A percentile compares a stretch with the other conserved stretches of the same genome.
Conservation (phyloP, 176 grass and related monocot species). For the Saccharum spontaneum region DNA sequence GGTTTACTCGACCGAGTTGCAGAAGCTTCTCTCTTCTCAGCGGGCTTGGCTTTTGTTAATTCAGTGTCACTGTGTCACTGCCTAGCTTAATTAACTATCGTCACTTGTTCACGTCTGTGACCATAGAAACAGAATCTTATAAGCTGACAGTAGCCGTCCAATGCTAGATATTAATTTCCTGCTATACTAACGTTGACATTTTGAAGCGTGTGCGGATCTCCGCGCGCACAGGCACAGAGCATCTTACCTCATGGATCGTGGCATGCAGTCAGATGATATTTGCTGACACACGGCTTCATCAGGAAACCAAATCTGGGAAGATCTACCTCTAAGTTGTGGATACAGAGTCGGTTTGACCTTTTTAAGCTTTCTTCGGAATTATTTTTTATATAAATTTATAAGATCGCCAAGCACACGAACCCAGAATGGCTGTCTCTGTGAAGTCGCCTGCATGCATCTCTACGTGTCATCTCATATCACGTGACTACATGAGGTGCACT, state of each 20-base stretch:
- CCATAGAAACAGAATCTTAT: not conserved
- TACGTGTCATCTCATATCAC: not conserved
- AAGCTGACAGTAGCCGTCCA: not conserved
- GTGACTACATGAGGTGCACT: not conserved
- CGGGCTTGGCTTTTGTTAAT: conserved; percentile 21
- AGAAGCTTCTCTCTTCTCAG: not conserved
- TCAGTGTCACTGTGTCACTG: conserved; percentile 9
- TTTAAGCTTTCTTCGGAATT: not conserved
- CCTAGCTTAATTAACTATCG: not conserved
- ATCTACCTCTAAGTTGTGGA: not conserved
- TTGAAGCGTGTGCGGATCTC: conserved; percentile 16
- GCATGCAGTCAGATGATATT: not conserved
- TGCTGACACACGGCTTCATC: not conserved
- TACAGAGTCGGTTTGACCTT: not conserved
- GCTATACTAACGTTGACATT: not conserved
- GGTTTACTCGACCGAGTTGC: not conserved
- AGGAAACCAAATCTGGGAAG: not conserved
- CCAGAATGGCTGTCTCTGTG: not conserved
- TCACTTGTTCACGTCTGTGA: not conserved
- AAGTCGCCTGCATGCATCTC: not conserved
- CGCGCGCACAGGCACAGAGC: not conserved
- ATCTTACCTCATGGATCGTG: conserved; percentile 22
- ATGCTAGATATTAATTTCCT: not conserved
- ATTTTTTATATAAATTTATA: not conserved
- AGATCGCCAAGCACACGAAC: not conserved